Evolutionary conservation across 2,329 filamentous ascomycete genomes (phyloP).

Genomic region (Colletotrichum lentis): DNA sequence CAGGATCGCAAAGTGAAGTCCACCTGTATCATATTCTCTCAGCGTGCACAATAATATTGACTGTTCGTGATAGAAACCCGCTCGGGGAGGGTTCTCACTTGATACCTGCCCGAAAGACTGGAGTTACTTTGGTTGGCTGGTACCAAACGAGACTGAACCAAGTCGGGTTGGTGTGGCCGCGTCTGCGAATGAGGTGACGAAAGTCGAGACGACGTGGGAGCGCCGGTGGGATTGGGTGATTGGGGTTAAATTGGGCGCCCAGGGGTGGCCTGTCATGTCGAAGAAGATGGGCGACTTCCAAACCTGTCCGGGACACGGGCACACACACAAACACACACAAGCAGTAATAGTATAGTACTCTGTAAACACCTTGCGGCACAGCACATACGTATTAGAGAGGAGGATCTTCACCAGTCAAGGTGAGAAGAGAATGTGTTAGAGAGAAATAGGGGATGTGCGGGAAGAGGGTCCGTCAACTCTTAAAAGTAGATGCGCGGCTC

Average conservation of each 20-base stretch:
- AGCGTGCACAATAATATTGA: no score
- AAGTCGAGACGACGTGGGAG: background rate
- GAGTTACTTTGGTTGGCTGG: no score
- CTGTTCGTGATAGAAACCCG: background rate
- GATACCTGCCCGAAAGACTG: no score
- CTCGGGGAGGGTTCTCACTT: background rate
- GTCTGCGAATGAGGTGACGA: background rate
- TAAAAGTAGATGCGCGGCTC: background rate
- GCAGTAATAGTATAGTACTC: no score
- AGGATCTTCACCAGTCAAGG: background rate
- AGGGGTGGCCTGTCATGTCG: constrained; percentile 10
- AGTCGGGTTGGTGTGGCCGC: constrained; percentile 16
- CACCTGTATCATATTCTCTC: no score
- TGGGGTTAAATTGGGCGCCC: constrained; percentile 9
- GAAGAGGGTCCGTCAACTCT: background rate
- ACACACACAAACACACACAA: no score
- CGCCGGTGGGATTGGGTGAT: background rate
- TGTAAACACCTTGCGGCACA: no score
- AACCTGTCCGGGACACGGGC: background rate
- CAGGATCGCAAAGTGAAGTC: no score
- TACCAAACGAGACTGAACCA: constrained; percentile 5
- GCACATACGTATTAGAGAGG: background rate
- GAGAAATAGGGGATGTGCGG: background rate
- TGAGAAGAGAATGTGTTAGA: background rate
- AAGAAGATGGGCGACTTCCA: constrained; percentile 4